Conservation (phyloP, 805 yeast species). For the Nakazawaea ambrosiae region DNA sequence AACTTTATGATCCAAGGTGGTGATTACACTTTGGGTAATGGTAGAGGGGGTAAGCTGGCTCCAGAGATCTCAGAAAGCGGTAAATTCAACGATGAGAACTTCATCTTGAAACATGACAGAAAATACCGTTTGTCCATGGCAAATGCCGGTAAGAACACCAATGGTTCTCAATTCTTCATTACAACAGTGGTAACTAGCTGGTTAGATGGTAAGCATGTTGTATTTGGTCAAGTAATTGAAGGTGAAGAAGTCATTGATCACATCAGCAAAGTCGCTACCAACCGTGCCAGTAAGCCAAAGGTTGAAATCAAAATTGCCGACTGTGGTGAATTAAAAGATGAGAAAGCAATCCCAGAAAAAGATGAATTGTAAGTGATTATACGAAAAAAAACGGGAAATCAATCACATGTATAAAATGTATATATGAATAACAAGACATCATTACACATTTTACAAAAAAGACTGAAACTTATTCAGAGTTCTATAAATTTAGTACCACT, state of each 20-base stretch:
- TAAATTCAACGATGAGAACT: constrained; percentile 64
- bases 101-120: constrained; percentile 57
- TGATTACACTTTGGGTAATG: constrained; percentile 64
- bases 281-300: constrained; percentile 64
- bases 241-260: constrained; percentile 77
- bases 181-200: constrained; percentile 87
- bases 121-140: constrained; percentile 75
- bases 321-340: constrained; percentile 43
- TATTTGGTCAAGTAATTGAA: constrained; percentile 87
- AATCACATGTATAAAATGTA: too few species aligned
- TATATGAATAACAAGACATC: too few species aligned
- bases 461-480: too few species aligned
- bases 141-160: constrained; percentile 71
- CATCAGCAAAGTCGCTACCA: constrained; percentile 69
- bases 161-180: constrained; percentile 93
- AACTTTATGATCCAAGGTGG: constrained; percentile 79
- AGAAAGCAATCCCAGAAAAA: constrained; percentile 17
- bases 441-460: too few species aligned
- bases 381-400: too few species aligned
- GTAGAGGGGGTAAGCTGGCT: constrained; percentile 55
- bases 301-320: constrained; percentile 57
- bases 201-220: constrained; percentile 94
- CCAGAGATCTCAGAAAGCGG: constrained; percentile 50
- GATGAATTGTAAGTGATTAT: constrained; percentile 28
- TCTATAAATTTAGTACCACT: too few species aligned